A percentile compares a stretch with the other conserved stretches of the same genome.
Evolutionary conservation across 2,329 filamentous ascomycete genomes (phyloP).

Genomic region (Trichoderma breve): DNA sequence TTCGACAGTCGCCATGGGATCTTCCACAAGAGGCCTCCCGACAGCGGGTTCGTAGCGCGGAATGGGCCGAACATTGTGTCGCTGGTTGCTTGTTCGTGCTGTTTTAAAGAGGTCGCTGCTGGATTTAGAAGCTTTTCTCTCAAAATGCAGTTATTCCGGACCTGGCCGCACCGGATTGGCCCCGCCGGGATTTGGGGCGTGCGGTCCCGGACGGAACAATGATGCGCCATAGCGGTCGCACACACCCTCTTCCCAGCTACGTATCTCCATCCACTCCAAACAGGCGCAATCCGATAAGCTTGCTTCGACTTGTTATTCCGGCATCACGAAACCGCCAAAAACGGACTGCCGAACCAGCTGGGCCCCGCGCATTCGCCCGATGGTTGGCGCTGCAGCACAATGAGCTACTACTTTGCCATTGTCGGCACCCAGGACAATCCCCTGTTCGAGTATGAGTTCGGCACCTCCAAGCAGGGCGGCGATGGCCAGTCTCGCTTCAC

Average conservation of each 20-base stretch:
- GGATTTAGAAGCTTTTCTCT: conserved; percentile 8
- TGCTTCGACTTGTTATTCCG: neutral
- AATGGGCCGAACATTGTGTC: conserved; percentile 75
- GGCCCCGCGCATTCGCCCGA: neutral
- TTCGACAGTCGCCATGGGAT: conserved; percentile 92
- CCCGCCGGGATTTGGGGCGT: neutral
- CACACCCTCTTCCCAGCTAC: neutral
- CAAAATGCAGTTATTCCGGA: conserved; percentile 1
- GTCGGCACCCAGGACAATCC: conserved; percentile 94
- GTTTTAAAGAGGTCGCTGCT: neutral
- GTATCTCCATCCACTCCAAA: neutral
- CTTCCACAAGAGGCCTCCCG: conserved; percentile 89
- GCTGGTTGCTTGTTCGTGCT: conserved; percentile 26
- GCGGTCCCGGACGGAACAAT: conserved; percentile 18
- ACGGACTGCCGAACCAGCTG: neutral
- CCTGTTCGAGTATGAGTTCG: conserved; percentile 95
- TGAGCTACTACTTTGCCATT: conserved; percentile 99
- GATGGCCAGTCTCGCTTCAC: conserved; percentile 88
- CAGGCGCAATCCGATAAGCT: neutral
- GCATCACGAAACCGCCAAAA: neutral
- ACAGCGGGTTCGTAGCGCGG: conserved; percentile 72
- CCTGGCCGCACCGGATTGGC: conserved; percentile 3
- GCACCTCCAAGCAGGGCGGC: conserved; percentile 91
- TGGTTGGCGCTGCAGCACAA: conserved; percentile 40
- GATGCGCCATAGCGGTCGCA: conserved; percentile 17